phyloP scores from a whole-genome alignment of 306 rosid genomes.

The Comarum palustre region DNA sequence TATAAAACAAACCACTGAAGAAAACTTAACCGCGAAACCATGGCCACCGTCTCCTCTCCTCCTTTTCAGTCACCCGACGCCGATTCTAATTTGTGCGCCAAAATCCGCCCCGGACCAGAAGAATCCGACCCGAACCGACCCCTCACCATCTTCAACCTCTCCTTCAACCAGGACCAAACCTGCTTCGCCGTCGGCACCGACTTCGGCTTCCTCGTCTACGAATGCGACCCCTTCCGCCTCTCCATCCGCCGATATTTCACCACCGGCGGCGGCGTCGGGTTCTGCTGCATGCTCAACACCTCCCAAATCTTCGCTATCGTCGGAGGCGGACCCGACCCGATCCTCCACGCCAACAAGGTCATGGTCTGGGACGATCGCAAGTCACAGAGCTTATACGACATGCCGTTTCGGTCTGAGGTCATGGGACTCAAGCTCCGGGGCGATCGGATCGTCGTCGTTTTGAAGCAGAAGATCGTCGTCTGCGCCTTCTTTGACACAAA shows the following conservation, averaged over 20 bases:
- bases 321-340: slow-evolving; percentile 64
- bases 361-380: slow-evolving; percentile 72
- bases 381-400: slow-evolving; percentile 51
- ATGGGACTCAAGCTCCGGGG: slow-evolving; percentile 54
- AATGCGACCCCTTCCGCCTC: too few relatives aligned
- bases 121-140: background rate
- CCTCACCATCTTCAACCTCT: slow-evolving; percentile 39
- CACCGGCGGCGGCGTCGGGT: slow-evolving; percentile 56
- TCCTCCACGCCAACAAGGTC: slow-evolving; percentile 49
- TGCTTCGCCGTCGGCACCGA: slow-evolving; percentile 21
- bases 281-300: slow-evolving; percentile 56
- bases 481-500: slow-evolving; percentile 43
- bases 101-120: slow-evolving; percentile 29
- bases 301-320: slow-evolving; percentile 61
- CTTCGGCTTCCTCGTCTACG: too few relatives aligned
- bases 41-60: background rate
- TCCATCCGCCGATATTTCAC: slow-evolving; percentile 41
- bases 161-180: slow-evolving; percentile 65
- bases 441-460: slow-evolving; percentile 55
- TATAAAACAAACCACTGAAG: background rate
- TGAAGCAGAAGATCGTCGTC: slow-evolving; percentile 58
- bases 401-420: slow-evolving; percentile 66
- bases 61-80: too few relatives aligned
- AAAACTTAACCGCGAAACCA: background rate
- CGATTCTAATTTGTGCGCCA: background rate